A percentile compares a stretch with the other conserved stretches of the same genome.
phyloP scores from a whole-genome alignment of 2,329 filamentous ascomycete species.

The Gliomastix tumulicola region DNA sequence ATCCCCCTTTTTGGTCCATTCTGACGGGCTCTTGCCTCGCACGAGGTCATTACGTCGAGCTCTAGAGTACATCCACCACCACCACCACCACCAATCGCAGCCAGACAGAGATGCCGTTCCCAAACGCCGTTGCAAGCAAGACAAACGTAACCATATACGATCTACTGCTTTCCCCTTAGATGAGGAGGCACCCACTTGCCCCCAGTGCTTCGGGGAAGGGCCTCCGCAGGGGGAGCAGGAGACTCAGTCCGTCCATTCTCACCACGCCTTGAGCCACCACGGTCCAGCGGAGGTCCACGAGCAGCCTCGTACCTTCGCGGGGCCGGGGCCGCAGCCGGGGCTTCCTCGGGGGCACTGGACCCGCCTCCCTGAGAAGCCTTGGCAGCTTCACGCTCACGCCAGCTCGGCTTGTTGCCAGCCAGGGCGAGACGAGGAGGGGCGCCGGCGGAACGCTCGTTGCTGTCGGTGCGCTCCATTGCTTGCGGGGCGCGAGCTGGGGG shows the following conservation, averaged over 20 bases:
- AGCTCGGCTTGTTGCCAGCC: conserved; percentile 55
- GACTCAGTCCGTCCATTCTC: conserved; percentile 32
- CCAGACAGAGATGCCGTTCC: conserved; percentile 23
- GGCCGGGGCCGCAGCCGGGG: conserved; percentile 34
- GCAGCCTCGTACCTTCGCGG: conserved; percentile 23
- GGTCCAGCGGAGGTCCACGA: conserved; percentile 33
- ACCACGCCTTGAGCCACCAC: conserved; percentile 32
- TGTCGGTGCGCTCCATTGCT: conserved; percentile 38
- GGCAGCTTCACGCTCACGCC: conserved; percentile 66
- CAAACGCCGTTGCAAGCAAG: conserved; percentile 28
- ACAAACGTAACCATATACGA: conserved; percentile 6
- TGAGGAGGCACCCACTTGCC: conserved; percentile 55
- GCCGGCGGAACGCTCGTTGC: conserved; percentile 33
- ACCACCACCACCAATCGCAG: too few species aligned
- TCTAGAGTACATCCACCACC: conserved; percentile 28
- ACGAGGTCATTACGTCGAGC: conserved; percentile 23
- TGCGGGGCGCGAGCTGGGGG: conserved; percentile 17
- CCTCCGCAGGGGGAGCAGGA: conserved; percentile 36
- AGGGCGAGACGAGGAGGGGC: conserved; percentile 58
- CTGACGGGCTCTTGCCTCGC: conserved; percentile 20
- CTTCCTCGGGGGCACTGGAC: too few species aligned
- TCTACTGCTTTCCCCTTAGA: conserved; percentile 17
- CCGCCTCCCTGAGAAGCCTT: conserved; percentile 23
- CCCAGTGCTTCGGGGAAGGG: conserved; percentile 41
- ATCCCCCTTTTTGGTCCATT: conserved; percentile 20